phyloP scores from a whole-genome alignment of 768 basidiomycete genomes.

The Hericium rajendrae region DNA sequence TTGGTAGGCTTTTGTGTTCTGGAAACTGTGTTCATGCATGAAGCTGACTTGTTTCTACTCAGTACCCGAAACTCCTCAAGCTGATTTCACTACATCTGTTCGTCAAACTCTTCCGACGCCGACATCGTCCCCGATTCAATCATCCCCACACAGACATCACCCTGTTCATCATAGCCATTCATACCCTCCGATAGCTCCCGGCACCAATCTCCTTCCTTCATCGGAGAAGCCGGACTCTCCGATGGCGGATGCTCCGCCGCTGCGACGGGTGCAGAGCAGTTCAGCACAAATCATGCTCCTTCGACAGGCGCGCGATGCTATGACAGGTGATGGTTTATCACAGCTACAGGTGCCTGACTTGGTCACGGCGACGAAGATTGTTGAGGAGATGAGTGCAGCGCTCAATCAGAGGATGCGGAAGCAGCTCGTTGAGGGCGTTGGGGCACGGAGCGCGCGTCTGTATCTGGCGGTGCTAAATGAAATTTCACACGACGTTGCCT shows the following conservation, averaged over 20 bases:
- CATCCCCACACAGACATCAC: no score
- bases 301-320: constrained; percentile 32
- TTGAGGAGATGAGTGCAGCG: constrained; percentile 35
- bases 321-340: constrained; percentile 31
- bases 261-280: constrained; percentile 30
- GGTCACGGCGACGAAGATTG: constrained; percentile 33
- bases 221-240: background rate
- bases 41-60: background rate
- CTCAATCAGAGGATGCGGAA: constrained; percentile 34
- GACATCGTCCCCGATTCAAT: no score
- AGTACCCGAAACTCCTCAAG: constrained; percentile 1
- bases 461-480: no score
- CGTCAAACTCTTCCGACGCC: background rate
- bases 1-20: background rate
- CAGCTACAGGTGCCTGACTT: constrained; percentile 43
- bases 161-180: background rate
- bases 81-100: background rate
- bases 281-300: constrained; percentile 35
- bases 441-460: background rate
- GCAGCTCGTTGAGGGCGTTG: background rate
- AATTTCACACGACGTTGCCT: no score
- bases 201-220: background rate
- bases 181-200: background rate
- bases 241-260: constrained; percentile 6
- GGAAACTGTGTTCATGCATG: no score